Evolutionary conservation across 2,329 filamentous ascomycete species (phyloP).

Genomic region (Apiospora arundinis): DNA sequence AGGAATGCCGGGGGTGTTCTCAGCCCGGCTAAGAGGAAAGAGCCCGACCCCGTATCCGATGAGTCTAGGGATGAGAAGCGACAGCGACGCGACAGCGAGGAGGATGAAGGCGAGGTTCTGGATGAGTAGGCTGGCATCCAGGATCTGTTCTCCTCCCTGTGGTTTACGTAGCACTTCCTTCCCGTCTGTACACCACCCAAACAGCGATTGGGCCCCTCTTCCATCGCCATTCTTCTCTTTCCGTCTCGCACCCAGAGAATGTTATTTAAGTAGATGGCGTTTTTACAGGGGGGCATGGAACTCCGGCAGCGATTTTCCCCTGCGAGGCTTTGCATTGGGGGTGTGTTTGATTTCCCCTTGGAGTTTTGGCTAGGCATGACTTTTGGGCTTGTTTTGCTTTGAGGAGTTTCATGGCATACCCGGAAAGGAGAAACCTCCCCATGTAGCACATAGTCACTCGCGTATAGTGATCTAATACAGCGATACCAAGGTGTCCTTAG

Average conservation of each 20-base stretch:
- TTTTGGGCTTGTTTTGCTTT: constrained; percentile 6
- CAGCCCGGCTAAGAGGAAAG: constrained; percentile 52
- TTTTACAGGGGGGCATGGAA: not conserved
- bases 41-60: constrained; percentile 42
- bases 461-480: constrained; percentile 8
- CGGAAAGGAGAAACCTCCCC: constrained; percentile 10
- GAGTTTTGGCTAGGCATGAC: constrained; percentile 12
- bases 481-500: not conserved
- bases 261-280: not conserved
- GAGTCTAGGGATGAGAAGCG: constrained; percentile 50
- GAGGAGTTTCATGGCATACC: constrained; percentile 17
- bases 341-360: constrained; percentile 5
- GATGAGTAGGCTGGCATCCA: constrained; percentile 33
- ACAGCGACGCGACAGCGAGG: constrained; percentile 48
- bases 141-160: not conserved
- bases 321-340: constrained; percentile 11
- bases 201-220: not conserved
- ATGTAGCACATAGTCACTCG: constrained; percentile 1
- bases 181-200: not conserved
- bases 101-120: constrained; percentile 55
- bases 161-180: not conserved
- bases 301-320: not conserved
- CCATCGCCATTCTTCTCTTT: not conserved
- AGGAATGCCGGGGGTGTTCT: constrained; percentile 39
- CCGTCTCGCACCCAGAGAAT: not conserved